Base-by-base conservation (phyloP, 208 protist genomes). In the Angomonas ambiguus region DNA sequence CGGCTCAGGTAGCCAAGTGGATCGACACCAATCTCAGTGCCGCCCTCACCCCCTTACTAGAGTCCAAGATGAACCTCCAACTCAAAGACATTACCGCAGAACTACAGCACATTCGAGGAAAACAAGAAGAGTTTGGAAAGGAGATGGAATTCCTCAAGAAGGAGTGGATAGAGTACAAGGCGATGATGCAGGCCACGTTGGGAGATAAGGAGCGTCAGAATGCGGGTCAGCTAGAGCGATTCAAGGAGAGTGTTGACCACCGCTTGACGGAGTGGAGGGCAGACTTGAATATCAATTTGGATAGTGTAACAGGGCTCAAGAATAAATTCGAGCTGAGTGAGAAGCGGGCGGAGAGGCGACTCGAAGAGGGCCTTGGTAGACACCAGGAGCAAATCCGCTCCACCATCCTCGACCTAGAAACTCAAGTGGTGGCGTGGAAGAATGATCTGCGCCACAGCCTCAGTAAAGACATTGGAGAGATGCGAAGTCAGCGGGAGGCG, bases 321-420 rank as follows among this genome's bases (percentile, higher is more conserved):
- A 69, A 62, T 49, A 70, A 67, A 18, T 51, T 70, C 25, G 28
- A 62, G 38, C 67, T 72, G 22, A 61, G 71, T 25, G 65, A 82
- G 72, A 72, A 75, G 56, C 80, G 79, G n/a, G 57, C 57, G 3
- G 84, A 80, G 34, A 79, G 76, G 28, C 85, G 74, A 2, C 53
- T 91, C 10, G 77, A 74, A 30, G 78, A 82, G 24, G 67, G 79
- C 8, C 72, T 81, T 10, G 70, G 71, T 24, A 72, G 74, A 2
- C 83, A 91, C 28, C 69, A 84, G 51, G 72, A 82, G 24, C 38
- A 77, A 2, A 65, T 91, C 60, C 77, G 76, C 24, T 71, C 69
- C 25, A 68, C 77, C 27, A 59, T 87, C 2, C 58, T 65, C 20
- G 61, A 76, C 25, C 27, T 89, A 35, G 76, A 86, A 31, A 49